phyloP scores from a whole-genome alignment of 495 filamentous ascomycete species.

The Margaritispora aquatica region DNA sequence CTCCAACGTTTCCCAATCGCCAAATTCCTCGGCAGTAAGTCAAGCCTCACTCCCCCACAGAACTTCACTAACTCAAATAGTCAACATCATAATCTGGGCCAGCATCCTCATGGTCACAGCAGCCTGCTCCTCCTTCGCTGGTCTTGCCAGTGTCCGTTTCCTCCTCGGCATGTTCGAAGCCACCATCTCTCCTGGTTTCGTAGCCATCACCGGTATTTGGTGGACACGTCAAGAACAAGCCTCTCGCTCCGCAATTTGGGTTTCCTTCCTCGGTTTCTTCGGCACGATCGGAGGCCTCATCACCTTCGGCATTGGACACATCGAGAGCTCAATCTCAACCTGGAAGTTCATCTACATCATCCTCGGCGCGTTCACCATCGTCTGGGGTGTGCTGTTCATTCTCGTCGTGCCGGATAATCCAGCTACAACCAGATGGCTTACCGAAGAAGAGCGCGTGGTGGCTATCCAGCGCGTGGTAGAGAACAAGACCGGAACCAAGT shows the following conservation, averaged over 20 bases:
- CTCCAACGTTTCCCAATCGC: conserved; percentile 53
- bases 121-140: conserved; percentile 27
- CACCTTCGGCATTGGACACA: conserved; percentile 20
- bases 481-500: conserved; percentile 65
- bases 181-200: conserved; percentile 54
- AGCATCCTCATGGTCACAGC: conserved; percentile 25
- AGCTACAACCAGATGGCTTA: conserved; percentile 52
- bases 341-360: conserved; percentile 54
- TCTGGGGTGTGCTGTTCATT: conserved; percentile 12
- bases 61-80: conserved; percentile 44
- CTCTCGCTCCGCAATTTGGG: conserved; percentile 48
- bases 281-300: conserved; percentile 26
- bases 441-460: conserved; percentile 48
- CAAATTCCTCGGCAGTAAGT: conserved; percentile 45
- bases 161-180: conserved; percentile 57
- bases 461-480: conserved; percentile 54
- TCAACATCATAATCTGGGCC: conserved; percentile 57
- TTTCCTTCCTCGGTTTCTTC: conserved; percentile 54
- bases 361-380: conserved; percentile 24
- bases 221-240: conserved; percentile 50
- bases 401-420: conserved; percentile 52
- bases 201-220: conserved; percentile 51
- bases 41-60: conserved; percentile 61
- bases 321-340: neutral
- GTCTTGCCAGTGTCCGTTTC: conserved; percentile 51